Conservation (phyloP, 768 basidiomycete species). For the Phlegmacium glaucopus region DNA sequence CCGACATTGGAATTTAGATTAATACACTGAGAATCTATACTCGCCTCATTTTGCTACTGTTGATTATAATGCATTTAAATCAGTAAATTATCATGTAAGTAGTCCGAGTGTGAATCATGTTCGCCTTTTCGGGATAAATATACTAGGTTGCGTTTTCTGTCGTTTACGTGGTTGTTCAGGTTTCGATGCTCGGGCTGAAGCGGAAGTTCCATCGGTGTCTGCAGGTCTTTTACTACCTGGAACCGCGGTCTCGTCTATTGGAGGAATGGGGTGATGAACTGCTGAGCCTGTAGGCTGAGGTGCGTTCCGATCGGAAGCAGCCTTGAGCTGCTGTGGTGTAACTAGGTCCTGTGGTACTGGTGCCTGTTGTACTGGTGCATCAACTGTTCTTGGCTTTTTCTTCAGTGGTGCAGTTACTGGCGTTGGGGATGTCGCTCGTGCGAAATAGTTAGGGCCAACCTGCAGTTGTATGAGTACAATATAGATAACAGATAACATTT, state of each 20-base stretch:
- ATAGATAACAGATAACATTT: background rate
- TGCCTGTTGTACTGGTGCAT: slow-evolving; percentile 3
- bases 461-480: slow-evolving; percentile 3
- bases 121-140: slow-evolving; percentile 65
- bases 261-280: background rate
- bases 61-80: slow-evolving; percentile 2
- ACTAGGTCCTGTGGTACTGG: slow-evolving; percentile 30
- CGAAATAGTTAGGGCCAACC: slow-evolving; percentile 36
- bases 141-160: slow-evolving; percentile 27
- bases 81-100: too few relatives aligned
- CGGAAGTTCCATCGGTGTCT: slow-evolving; percentile 19
- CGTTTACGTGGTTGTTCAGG: slow-evolving; percentile 31
- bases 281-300: background rate
- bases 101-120: slow-evolving; percentile 2
- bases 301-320: background rate
- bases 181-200: slow-evolving; percentile 25
- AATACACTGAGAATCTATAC: background rate
- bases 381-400: slow-evolving; percentile 7
- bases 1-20: slow-evolving; percentile 8
- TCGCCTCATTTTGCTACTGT: slow-evolving; percentile 5
- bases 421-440: slow-evolving; percentile 16
- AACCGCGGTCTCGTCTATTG: background rate
- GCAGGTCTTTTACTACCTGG: slow-evolving; percentile 8
- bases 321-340: slow-evolving; percentile 25
- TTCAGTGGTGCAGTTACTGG: background rate